Conservation (phyloP, 1,284 basidiomycete species). For the Heterobasidion irregulare region DNA sequence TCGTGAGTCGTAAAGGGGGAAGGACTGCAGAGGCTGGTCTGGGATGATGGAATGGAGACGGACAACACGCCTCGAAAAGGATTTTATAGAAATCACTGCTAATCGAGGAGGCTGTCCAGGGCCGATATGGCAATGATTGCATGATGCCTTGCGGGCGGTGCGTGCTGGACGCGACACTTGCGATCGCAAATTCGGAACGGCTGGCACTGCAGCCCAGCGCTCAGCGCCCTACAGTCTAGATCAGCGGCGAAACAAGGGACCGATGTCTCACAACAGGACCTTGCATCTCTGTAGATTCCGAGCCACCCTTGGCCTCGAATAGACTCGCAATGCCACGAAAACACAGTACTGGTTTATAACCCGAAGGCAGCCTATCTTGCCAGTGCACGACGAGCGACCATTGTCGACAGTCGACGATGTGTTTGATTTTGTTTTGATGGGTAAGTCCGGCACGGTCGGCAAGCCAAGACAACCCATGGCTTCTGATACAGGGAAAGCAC, state of each 20-base stretch:
- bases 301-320: background rate
- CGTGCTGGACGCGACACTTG: background rate
- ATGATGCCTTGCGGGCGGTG: background rate
- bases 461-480: too few species aligned
- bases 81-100: background rate
- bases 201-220: too few species aligned
- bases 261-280: too few species aligned
- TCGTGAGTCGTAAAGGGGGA: background rate
- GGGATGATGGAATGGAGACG: background rate
- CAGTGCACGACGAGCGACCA: too few species aligned
- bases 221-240: background rate
- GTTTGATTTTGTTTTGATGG: too few species aligned
- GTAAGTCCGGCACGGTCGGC: too few species aligned
- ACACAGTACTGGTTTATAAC: too few species aligned
- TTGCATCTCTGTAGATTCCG: background rate
- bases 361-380: too few species aligned
- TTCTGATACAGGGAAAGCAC: too few species aligned
- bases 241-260: background rate
- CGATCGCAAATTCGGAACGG: too few species aligned
- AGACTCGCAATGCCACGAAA: too few species aligned
- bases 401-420: too few species aligned
- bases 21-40: background rate
- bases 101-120: background rate
- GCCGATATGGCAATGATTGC: background rate
- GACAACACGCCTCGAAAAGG: background rate